Evolutionary conservation across 2,329 filamentous ascomycete genomes (phyloP).

Genomic region (Fusarium tjaetaba): DNA sequence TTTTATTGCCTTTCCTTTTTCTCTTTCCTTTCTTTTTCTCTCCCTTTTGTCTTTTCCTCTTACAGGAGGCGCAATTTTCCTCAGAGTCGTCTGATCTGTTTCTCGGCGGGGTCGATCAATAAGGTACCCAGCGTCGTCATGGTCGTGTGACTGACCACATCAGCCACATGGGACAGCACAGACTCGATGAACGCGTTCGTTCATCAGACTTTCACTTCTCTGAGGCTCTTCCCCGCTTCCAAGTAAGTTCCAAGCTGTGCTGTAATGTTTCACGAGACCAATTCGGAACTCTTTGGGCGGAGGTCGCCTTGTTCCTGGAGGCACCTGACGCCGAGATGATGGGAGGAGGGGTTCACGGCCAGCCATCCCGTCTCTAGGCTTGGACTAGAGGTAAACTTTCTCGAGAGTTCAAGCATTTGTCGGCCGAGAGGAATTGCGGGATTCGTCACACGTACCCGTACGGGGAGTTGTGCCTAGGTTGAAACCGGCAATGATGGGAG

Average conservation of each 20-base stretch:
- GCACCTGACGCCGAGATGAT: constrained; percentile 37
- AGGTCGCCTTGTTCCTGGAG: constrained; percentile 34
- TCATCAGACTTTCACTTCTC: background rate
- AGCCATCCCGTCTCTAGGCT: constrained; percentile 23
- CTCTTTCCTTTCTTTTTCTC: constrained; percentile 9
- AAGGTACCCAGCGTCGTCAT: constrained; percentile 11
- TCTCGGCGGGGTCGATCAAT: constrained; percentile 29
- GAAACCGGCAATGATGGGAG: constrained; percentile 7
- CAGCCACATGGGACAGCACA: constrained; percentile 27
- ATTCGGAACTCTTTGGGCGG: background rate
- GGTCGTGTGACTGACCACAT: constrained; percentile 42
- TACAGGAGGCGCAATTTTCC: constrained; percentile 12
- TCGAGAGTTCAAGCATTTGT: constrained; percentile 10
- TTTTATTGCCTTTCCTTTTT: background rate
- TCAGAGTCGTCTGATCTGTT: constrained; percentile 40
- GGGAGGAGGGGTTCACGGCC: constrained; percentile 22
- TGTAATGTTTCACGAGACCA: constrained; percentile 16
- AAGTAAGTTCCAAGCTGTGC: background rate
- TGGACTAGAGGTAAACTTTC: background rate
- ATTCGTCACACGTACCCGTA: constrained; percentile 3
- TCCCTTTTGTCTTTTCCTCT: constrained; percentile 16
- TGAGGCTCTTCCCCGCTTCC: constrained; percentile 29
- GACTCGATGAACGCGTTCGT: background rate
- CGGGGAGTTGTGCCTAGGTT: background rate
- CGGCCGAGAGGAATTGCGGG: constrained; percentile 36